Evolutionary conservation across 768 basidiomycete species (phyloP).

Genomic region (Pulveroboletus sp.): DNA sequence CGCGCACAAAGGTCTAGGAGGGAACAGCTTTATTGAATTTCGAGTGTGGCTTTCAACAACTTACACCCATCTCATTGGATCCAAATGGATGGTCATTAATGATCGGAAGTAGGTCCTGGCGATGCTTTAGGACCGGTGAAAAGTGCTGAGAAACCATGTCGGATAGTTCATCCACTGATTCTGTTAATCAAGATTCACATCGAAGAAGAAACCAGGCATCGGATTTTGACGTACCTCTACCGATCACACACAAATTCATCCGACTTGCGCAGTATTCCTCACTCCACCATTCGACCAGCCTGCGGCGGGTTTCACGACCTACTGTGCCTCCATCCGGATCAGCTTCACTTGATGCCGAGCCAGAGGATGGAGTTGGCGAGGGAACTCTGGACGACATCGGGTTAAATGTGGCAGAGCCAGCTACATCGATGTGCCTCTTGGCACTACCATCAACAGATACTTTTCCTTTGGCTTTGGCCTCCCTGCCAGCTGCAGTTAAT

Average conservation of each 20-base stretch:
- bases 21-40: conserved; percentile 9
- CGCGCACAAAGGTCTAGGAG: conserved; percentile 67
- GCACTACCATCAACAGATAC: conserved; percentile 26
- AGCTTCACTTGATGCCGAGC: conserved; percentile 48
- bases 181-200: conserved; percentile 33
- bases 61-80: conserved; percentile 61
- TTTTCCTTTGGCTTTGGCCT: conserved; percentile 47
- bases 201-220: not conserved
- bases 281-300: conserved; percentile 82
- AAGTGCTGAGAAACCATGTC: conserved; percentile 60
- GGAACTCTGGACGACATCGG: conserved; percentile 50
- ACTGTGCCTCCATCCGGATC: conserved; percentile 74
- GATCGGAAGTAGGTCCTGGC: conserved; percentile 54
- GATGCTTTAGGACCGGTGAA: conserved; percentile 65
- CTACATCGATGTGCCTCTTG: conserved; percentile 18
- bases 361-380: conserved; percentile 57
- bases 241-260: conserved; percentile 76
- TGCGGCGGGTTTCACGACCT: conserved; percentile 74
- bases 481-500: conserved; percentile 56
- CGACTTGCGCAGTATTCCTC: conserved; percentile 77
- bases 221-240: conserved; percentile 52
- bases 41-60: conserved; percentile 26
- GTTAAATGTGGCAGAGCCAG: conserved; percentile 32
- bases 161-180: conserved; percentile 70
- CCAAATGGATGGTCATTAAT: conserved; percentile 76